A percentile compares a stretch with the other conserved stretches of the same genome.
These are phyloP conservation scores for Hanseniaspora osmophila DNA, from an alignment of 805 yeast species.

Conservation along the genomic window DNA sequence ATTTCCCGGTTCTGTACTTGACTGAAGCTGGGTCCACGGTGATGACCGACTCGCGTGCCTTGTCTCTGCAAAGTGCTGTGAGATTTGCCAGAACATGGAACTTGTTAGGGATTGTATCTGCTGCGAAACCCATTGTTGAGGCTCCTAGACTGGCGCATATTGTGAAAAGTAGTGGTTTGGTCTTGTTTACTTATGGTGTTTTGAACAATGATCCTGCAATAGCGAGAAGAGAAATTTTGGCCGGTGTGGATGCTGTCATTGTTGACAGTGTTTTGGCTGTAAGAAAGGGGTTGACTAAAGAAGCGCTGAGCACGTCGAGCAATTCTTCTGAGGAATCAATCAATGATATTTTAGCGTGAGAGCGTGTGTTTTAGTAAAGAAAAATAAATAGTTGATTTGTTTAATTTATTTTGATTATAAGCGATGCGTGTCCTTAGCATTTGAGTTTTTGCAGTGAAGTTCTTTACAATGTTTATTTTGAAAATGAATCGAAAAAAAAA, in stretches of 20 bases:
- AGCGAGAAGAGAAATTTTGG: slow-evolving; percentile 73
- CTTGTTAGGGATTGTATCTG: slow-evolving; percentile 79
- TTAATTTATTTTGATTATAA: too few species aligned
- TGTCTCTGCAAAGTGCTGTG: slow-evolving; percentile 79
- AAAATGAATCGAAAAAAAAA: too few species aligned
- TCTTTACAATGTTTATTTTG: too few species aligned
- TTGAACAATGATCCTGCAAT: slow-evolving; percentile 74
- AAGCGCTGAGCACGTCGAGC: not conserved
- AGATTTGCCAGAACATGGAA: slow-evolving; percentile 87
- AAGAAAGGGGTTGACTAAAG: slow-evolving; percentile 55
- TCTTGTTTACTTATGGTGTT: slow-evolving; percentile 83
- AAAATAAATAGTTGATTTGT: too few species aligned
- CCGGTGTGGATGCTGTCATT: slow-evolving; percentile 97
- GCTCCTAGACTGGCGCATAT: slow-evolving; percentile 84
- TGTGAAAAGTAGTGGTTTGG: slow-evolving; percentile 82
- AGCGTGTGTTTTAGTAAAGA: too few species aligned
- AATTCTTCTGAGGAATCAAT: not conserved
- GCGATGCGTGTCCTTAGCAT: too few species aligned
- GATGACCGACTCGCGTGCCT: slow-evolving; percentile 87
- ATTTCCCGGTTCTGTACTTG: slow-evolving; percentile 77
- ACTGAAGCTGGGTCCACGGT: slow-evolving; percentile 74
- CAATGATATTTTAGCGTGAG: too few species aligned
- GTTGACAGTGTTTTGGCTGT: slow-evolving; percentile 90
- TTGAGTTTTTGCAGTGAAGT: too few species aligned
- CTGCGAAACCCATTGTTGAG: slow-evolving; percentile 71